Evolutionary conservation across 768 basidiomycete genomes (phyloP).

Genomic region (Lentinula boryana): DNA sequence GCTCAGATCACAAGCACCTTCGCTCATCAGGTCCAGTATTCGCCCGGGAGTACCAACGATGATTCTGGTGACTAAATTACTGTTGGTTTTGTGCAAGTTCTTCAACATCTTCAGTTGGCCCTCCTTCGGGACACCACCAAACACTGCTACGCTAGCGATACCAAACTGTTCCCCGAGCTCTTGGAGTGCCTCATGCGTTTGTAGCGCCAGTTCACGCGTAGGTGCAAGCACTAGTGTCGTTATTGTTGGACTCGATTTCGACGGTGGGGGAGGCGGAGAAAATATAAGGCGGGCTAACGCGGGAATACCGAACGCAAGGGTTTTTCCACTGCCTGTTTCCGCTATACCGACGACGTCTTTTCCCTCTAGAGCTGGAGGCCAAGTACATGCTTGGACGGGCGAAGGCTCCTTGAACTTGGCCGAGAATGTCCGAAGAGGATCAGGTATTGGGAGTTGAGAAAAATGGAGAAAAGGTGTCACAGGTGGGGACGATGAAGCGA

Average conservation of each 20-base stretch:
- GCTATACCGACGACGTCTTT: constrained; percentile 94
- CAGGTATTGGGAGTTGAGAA: constrained; percentile 62
- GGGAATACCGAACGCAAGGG: constrained; percentile 92
- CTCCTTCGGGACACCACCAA: constrained; percentile 91
- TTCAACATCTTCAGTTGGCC: constrained; percentile 69
- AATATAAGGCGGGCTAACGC: constrained; percentile 66
- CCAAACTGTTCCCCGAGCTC: constrained; percentile 68
- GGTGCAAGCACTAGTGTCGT: constrained; percentile 84
- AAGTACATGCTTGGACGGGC: constrained; percentile 92
- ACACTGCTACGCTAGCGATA: constrained; percentile 81
- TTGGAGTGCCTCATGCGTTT: constrained; percentile 83
- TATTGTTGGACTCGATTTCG: constrained; percentile 32
- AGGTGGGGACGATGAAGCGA: constrained; percentile 34
- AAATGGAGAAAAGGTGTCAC: constrained; percentile 72
- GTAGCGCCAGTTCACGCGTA: constrained; percentile 93
- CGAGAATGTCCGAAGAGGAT: constrained; percentile 57
- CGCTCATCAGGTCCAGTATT: constrained; percentile 85
- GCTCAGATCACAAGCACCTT: constrained; percentile 79
- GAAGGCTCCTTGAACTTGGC: constrained; percentile 77
- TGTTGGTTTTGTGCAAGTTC: constrained; percentile 43
- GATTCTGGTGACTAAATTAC: constrained; percentile 50
- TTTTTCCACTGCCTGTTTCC: constrained; percentile 97
- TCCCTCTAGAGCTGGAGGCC: constrained; percentile 81
- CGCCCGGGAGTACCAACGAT: constrained; percentile 96
- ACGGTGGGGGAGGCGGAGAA: constrained; percentile 19